Conservation (phyloP, 2,329 filamentous ascomycete genomes). For the Leptographium galeiforme region DNA sequence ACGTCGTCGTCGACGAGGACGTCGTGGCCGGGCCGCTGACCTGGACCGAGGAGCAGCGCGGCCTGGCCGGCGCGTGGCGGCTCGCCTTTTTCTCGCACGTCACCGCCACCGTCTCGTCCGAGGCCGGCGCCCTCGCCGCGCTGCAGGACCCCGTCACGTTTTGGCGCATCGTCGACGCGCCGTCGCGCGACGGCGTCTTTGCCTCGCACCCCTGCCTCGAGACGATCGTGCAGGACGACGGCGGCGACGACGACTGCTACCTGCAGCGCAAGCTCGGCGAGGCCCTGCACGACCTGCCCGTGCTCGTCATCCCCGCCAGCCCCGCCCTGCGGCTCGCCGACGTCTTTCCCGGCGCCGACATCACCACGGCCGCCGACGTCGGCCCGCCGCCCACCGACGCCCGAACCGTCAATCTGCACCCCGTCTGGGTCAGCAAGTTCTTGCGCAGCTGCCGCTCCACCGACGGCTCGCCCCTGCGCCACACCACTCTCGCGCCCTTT, state of each 20-base stretch:
- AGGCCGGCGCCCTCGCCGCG: no score
- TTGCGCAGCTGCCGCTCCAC: not conserved
- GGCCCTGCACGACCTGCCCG: no score
- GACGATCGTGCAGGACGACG: not conserved
- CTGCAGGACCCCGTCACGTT: not conserved
- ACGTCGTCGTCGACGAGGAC: not conserved
- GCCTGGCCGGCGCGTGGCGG: not conserved
- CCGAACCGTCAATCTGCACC: no score
- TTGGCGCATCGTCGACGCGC: not conserved
- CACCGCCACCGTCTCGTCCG: no score
- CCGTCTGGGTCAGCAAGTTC: no score
- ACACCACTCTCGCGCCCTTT: not conserved
- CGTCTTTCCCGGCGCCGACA: no score
- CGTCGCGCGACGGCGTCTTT: not conserved
- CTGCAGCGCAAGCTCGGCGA: not conserved
- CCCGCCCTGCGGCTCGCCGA: no score
- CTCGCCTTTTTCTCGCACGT: not conserved
- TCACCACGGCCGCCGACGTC: no score
- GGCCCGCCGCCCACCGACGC: no score
- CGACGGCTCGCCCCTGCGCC: not conserved
- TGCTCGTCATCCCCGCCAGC: no score
- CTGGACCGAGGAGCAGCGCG: not conserved
- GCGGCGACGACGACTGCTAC: not conserved
- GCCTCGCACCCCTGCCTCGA: not conserved
- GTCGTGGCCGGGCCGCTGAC: not conserved